Evolutionary conservation across 179 eudicot genomes (phyloP).

Genomic region (Nepenthes alata): DNA sequence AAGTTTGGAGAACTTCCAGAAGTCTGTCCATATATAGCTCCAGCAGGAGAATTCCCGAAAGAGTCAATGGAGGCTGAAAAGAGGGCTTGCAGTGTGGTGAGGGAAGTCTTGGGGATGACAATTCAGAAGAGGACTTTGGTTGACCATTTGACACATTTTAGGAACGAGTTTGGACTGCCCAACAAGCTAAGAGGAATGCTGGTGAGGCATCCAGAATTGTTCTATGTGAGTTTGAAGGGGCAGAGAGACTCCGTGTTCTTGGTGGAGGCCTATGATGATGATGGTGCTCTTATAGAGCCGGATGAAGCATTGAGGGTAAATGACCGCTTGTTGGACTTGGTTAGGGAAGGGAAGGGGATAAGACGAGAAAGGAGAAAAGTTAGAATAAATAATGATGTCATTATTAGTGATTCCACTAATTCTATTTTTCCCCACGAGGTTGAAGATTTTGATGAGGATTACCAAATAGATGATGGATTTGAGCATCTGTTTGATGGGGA

Average conservation of each 20-base stretch:
- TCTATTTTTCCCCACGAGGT: slow-evolving; percentile 6
- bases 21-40: slow-evolving; percentile 62
- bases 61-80: slow-evolving; percentile 65
- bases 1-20: slow-evolving; percentile 57
- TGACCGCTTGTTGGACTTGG: slow-evolving; percentile 49
- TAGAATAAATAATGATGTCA: background rate
- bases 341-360: slow-evolving; percentile 52
- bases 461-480: slow-evolving; percentile 37
- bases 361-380: slow-evolving; percentile 43
- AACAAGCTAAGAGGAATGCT: slow-evolving; percentile 58
- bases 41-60: slow-evolving; percentile 29
- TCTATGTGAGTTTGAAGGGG: slow-evolving; percentile 78
- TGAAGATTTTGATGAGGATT: slow-evolving; percentile 18
- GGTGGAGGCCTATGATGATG: slow-evolving; percentile 72
- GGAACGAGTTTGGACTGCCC: slow-evolving; percentile 83
- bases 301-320: slow-evolving; percentile 37
- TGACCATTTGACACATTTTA: slow-evolving; percentile 83
- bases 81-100: slow-evolving; percentile 79
- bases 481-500: slow-evolving; percentile 46
- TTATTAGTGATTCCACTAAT: slow-evolving; percentile 6
- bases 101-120: slow-evolving; percentile 79
- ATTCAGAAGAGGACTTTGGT: slow-evolving; percentile 75
- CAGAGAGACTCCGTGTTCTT: slow-evolving; percentile 73
- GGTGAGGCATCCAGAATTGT: slow-evolving; percentile 83
- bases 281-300: slow-evolving; percentile 41